Evolutionary conservation across 805 yeast genomes (phyloP), one percentile per base, ranked within the genome.

Genomic region (Metschnikowia santaceciliae): DNA sequence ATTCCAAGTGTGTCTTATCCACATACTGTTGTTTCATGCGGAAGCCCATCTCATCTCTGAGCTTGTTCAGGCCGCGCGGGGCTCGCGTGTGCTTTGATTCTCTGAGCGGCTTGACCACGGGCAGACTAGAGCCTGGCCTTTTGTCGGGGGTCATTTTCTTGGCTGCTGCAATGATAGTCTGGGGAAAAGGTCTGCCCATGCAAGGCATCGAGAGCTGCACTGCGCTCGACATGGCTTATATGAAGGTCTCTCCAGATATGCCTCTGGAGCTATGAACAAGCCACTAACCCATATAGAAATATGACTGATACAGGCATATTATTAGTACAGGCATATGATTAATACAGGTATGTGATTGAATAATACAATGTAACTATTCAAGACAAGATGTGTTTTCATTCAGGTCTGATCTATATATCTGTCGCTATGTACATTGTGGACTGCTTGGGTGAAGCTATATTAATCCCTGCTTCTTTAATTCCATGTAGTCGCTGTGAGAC

Each of bases 391-490:
- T 8, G 13, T 26, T 23, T 23, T 8, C 30, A 26, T 26, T 26
- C 30, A 10, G 30, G 30, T 26, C 30, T 26, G 11, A 26, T 26
- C 30, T 26, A 26, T 26, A 26, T 26, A 26, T 26, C 11, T 26
- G 11, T 26, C 4, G 30, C 11, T 26, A 26, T 26, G 30, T 26
- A 26, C 30, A 26, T 8, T 26, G 11, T 8, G 30, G 30, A 26
- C 30, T 26, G 30, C 30, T 26, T 26, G 30, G 11, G 30, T 26
- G 4, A 26, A 26, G 15, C 35, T 69, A 90, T 32, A 90, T 59
- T 46, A 92, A 72, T 0, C 97, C 98, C 69, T 92, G 98, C 57
- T 81, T 85, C 68, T 89, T 88, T 64, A 92, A 74, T 57, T 94
- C 97, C 17, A 83, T 76, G 66, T 88, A 92, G 40, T 89, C 91